Evolutionary conservation across 495 filamentous ascomycete genomes (phyloP).

Genomic region (Penicillium canariense): DNA sequence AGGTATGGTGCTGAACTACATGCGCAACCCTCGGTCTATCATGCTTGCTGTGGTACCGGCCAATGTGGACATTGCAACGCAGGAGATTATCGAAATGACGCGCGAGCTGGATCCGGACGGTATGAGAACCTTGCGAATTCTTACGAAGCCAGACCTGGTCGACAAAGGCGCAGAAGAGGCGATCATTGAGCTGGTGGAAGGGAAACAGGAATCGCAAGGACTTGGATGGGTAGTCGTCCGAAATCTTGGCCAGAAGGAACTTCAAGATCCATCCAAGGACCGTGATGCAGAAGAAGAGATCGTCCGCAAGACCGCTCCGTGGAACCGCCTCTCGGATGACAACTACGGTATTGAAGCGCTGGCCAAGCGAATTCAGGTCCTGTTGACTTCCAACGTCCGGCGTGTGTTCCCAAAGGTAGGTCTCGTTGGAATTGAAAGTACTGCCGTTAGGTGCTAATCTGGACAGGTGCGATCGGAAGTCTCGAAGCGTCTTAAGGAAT

Average conservation of each 20-base stretch:
- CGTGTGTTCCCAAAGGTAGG: constrained; percentile 50
- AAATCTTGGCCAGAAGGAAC: constrained; percentile 45
- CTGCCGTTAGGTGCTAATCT: constrained; percentile 10
- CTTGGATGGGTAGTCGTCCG: constrained; percentile 58
- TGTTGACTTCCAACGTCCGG: constrained; percentile 43
- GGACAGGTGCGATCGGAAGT: constrained; percentile 44
- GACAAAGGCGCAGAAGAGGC: constrained; percentile 44
- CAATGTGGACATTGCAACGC: constrained; percentile 60
- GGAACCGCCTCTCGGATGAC: constrained; percentile 45
- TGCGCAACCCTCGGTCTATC: constrained; percentile 50
- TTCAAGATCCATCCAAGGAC: constrained; percentile 11
- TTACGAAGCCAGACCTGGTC: constrained; percentile 62
- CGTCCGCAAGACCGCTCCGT: constrained; percentile 30
- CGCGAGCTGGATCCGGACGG: constrained; percentile 47
- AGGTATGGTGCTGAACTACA: constrained; percentile 55
- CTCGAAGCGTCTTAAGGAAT: constrained; percentile 31
- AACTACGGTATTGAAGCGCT: constrained; percentile 52
- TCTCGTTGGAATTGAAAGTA: constrained; percentile 2
- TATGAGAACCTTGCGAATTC: constrained; percentile 54
- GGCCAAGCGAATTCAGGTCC: constrained; percentile 22
- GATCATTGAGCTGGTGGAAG: constrained; percentile 46
- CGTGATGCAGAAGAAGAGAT: constrained; percentile 23
- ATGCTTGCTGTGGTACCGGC: constrained; percentile 62
- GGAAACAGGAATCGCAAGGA: constrained; percentile 34
- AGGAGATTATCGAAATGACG: constrained; percentile 58